These are phyloP conservation scores for Hypoxylon fragiforme DNA, from an alignment of 495 filamentous ascomycete species.

Conservation along the genomic window DNA sequence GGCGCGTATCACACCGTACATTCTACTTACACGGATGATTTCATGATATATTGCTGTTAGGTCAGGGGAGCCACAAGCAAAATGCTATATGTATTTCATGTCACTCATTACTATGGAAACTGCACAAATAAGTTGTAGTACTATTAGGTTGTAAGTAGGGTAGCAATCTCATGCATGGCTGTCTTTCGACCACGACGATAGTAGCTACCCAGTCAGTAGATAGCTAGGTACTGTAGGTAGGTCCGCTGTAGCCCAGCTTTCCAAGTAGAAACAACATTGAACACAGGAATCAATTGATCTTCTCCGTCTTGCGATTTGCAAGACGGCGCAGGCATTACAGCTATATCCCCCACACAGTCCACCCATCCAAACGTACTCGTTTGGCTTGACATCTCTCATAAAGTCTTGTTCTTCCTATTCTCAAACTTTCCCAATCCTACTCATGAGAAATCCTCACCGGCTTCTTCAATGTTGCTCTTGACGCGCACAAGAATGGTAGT, in stretches of 20 bases:
- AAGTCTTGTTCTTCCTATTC: not conserved
- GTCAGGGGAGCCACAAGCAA: no score
- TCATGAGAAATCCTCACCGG: slow-evolving; percentile 61
- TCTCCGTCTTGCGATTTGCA: slow-evolving; percentile 11
- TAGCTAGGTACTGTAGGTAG: not conserved
- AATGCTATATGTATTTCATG: no score
- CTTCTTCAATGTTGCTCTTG: slow-evolving; percentile 78
- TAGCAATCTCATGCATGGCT: no score
- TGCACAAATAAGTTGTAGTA: no score
- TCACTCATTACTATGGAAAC: no score
- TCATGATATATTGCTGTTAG: no score
- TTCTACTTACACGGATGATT: no score
- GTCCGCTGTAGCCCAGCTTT: slow-evolving; percentile 5
- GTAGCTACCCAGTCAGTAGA: no score
- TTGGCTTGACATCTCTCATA: not conserved
- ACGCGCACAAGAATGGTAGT: slow-evolving; percentile 79
- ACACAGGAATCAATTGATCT: no score
- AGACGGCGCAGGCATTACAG: not conserved
- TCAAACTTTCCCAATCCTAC: not conserved
- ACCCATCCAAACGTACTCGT: slow-evolving; percentile 11
- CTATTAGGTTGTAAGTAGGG: no score
- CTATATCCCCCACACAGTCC: slow-evolving; percentile 1
- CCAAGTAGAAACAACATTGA: slow-evolving; percentile 13
- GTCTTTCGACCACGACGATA: slow-evolving; percentile 6
- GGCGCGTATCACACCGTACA: no score